phyloP scores from a whole-genome alignment of 805 yeast genomes.

The Scheffersomyces ergatensis region DNA sequence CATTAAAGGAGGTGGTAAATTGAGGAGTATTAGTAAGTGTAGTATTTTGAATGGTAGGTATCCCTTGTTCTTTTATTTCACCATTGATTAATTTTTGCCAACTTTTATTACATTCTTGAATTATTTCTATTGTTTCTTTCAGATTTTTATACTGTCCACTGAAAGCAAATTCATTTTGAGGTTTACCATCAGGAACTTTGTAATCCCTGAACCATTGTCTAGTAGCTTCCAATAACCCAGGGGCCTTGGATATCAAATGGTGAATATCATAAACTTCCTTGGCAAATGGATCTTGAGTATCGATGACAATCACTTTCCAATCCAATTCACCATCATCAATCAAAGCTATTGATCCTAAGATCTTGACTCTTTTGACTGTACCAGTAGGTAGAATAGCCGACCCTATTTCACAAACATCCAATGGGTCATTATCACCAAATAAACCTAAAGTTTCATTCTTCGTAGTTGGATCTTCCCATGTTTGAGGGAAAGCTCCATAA shows the following conservation, averaged over 20 bases:
- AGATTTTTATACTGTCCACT: slow-evolving; percentile 87
- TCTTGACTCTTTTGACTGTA: slow-evolving; percentile 83
- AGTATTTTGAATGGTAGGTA: slow-evolving; percentile 39
- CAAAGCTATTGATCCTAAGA: slow-evolving; percentile 90
- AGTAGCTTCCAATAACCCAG: slow-evolving; percentile 90
- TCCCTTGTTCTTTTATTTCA: slow-evolving; percentile 31
- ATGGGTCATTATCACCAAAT: slow-evolving; percentile 46
- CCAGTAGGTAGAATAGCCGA: slow-evolving; percentile 64
- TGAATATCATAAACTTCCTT: slow-evolving; percentile 82
- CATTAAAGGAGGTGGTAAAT: slow-evolving; percentile 14
- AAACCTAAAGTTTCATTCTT: slow-evolving; percentile 40
- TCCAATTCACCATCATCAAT: slow-evolving; percentile 91
- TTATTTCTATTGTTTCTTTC: slow-evolving; percentile 80
- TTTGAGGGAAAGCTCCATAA: slow-evolving; percentile 98
- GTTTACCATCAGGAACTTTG: slow-evolving; percentile 98
- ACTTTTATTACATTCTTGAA: slow-evolving; percentile 78
- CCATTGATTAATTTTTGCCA: slow-evolving; percentile 79
- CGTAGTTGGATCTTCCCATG: slow-evolving; percentile 90
- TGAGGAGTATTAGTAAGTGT: slow-evolving; percentile 31
- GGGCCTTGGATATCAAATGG: slow-evolving; percentile 86
- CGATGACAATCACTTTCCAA: slow-evolving; percentile 90
- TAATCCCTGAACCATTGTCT: slow-evolving; percentile 98
- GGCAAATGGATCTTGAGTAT: slow-evolving; percentile 82
- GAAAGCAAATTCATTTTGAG: slow-evolving; percentile 95
- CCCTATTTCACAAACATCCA: slow-evolving; percentile 84